Conservation (phyloP, 2,329 filamentous ascomycete species). For the Fonsecaea nubica region DNA sequence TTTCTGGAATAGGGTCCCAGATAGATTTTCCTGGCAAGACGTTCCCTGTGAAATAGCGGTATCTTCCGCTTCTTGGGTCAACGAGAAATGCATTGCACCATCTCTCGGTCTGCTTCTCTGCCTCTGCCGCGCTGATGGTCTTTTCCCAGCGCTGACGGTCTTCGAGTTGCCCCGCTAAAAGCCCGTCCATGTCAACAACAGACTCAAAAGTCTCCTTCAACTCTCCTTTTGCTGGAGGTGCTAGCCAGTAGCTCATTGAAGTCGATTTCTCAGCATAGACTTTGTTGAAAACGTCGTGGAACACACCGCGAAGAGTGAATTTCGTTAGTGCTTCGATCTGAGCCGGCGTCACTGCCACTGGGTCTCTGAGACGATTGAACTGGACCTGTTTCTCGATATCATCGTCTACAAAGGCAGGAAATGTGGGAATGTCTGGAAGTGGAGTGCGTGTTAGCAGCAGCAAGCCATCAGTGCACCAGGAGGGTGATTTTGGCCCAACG, state of each 20-base stretch:
- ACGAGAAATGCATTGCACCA: constrained; percentile 61
- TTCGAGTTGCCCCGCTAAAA: constrained; percentile 45
- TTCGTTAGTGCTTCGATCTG: constrained; percentile 64
- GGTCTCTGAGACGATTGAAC: constrained; percentile 53
- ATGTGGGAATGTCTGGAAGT: constrained; percentile 69
- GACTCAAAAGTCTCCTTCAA: constrained; percentile 13
- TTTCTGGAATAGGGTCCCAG: constrained; percentile 68
- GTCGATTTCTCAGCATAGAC: constrained; percentile 68
- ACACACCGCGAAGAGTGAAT: constrained; percentile 75
- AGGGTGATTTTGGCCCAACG: constrained; percentile 11
- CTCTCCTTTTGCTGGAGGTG: constrained; percentile 56
- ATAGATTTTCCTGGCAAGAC: constrained; percentile 63
- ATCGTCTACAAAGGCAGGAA: constrained; percentile 74
- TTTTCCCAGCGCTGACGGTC: constrained; percentile 55
- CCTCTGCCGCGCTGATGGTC: constrained; percentile 7
- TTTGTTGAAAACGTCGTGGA: constrained; percentile 89
- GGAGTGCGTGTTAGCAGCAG: constrained; percentile 71
- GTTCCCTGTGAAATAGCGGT: constrained; percentile 61
- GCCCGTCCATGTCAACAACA: constrained; percentile 33
- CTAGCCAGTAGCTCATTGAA: constrained; percentile 83
- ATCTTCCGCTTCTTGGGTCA: constrained; percentile 63
- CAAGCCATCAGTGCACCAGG: constrained; percentile 56
- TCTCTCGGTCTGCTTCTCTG: constrained; percentile 48
- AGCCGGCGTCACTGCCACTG: constrained; percentile 54
- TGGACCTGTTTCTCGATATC: constrained; percentile 65